Conservation (phyloP, 2,329 filamentous ascomycete species). For the Zasmidium citrigriseum region DNA sequence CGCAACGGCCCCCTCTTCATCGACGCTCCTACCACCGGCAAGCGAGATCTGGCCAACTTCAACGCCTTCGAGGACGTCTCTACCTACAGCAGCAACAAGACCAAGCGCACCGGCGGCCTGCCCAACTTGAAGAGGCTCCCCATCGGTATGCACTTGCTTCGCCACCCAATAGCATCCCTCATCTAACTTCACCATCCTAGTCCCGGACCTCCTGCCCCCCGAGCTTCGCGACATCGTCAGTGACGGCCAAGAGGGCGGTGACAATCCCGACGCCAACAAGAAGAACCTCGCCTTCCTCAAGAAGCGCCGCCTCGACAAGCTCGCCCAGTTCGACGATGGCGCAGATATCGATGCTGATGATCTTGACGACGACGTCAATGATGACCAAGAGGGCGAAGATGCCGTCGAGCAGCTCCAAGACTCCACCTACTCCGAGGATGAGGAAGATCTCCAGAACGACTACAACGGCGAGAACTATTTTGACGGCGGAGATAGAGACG, state of each 20-base stretch:
- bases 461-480: slow-evolving; percentile 55
- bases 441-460: slow-evolving; percentile 57
- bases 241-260: slow-evolving; percentile 16
- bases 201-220: slow-evolving; percentile 51
- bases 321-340: slow-evolving; percentile 26
- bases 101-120: slow-evolving; percentile 39
- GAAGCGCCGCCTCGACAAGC: slow-evolving; percentile 27
- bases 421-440: slow-evolving; percentile 59
- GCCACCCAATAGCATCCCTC: not conserved
- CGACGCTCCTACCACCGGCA: slow-evolving; percentile 37
- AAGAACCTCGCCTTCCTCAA: slow-evolving; percentile 24
- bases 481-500: slow-evolving; percentile 51
- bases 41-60: slow-evolving; percentile 56
- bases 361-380: slow-evolving; percentile 18
- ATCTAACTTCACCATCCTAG: slow-evolving; percentile 27
- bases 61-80: slow-evolving; percentile 55
- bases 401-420: slow-evolving; percentile 19
- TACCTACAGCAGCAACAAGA: slow-evolving; percentile 40
- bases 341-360: slow-evolving; percentile 13
- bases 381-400: slow-evolving; percentile 49
- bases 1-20: slow-evolving; percentile 25
- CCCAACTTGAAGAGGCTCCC: slow-evolving; percentile 50
- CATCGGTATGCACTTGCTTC: slow-evolving; percentile 12
- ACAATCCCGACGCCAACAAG: slow-evolving; percentile 13
- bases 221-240: slow-evolving; percentile 49